Evolutionary conservation across 768 basidiomycete species (phyloP), one percentile per base, ranked within the genome.

Genomic region (Trametopsis cervina): DNA sequence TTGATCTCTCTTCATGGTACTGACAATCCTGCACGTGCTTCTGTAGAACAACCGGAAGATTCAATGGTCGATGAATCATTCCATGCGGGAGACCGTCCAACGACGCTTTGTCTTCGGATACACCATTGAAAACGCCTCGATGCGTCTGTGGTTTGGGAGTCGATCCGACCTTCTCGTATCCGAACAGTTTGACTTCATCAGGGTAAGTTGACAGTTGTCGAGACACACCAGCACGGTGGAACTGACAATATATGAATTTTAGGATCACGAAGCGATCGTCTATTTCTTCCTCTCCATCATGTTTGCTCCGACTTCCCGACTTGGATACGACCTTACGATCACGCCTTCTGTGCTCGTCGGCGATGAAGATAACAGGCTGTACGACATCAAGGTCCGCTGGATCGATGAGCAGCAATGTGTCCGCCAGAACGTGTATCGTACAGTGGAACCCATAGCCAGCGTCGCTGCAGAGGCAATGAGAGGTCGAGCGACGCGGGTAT

Each of bases 351-450:
- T 12, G 3, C 1, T 13, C 5, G 10, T 20, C 23, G 41, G 21
- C 5, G 15, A 18, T n/a, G n/a, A n/a, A n/a, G n/a, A n/a, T 15
- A 15, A 3, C 3, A 18, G 4, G n/a, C 36, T 33, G 20, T 41
- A 41, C 44, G 44, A 51, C 7, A 51, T 51, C 37, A 17, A 17
- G 4, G 40, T 49, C 26, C 40, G 29, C 10, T 12, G 33, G 17
- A 5, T 18, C 5, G 4, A 29, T 3, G 10, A 23, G 11, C 13
- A 2, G 4, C 7, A 17, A 15, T 7, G 39, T 7, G 18, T 40
- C 39, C 40, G 5, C 17, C n/a, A 21, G 7, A 7, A 26, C 22
- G 22, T 12, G 25, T 48, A 40, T 21, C 38, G 25, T 4, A 53
- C 52, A 4, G 3, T 7, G 26, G 35, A 36, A 4, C 22, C 44